A percentile compares a stretch with the other conserved stretches of the same genome.
Evolutionary conservation across 2,329 filamentous ascomycete genomes (phyloP).

Genomic region (Calonectria montana): DNA sequence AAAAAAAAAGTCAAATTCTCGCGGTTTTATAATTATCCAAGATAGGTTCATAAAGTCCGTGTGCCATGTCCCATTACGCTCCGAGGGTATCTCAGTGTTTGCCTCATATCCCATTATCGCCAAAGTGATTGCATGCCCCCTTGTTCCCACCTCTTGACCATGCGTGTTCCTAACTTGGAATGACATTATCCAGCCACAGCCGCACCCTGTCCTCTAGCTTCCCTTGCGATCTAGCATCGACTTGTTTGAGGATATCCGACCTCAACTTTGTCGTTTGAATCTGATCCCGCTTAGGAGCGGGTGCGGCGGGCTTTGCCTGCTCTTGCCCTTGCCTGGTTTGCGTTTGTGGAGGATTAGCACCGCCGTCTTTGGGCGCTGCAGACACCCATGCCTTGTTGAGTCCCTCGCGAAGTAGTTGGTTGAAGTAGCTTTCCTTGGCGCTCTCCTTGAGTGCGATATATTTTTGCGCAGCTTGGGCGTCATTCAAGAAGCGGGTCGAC

Average conservation of each 20-base stretch:
- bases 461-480: neutral
- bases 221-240: constrained; percentile 36
- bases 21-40: constrained; percentile 18
- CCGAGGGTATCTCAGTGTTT: constrained; percentile 23
- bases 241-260: constrained; percentile 31
- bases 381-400: neutral
- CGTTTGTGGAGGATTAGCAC: neutral
- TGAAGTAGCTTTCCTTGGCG: constrained; percentile 11
- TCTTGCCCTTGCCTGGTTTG: neutral
- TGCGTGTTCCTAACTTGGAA: constrained; percentile 12
- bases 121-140: constrained; percentile 5
- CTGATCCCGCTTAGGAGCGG: neutral
- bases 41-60: constrained; percentile 17
- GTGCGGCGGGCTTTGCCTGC: constrained; percentile 8
- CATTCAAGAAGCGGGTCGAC: constrained; percentile 16
- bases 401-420: constrained; percentile 1
- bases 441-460: neutral
- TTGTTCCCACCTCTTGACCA: constrained; percentile 10
- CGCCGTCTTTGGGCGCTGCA: neutral
- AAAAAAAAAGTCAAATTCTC: constrained; percentile 11
- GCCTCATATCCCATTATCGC: constrained; percentile 3
- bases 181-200: constrained; percentile 37
- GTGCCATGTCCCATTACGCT: constrained; percentile 17
- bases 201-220: constrained; percentile 36
- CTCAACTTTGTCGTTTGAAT: constrained; percentile 23